phyloP scores from a whole-genome alignment of 306 rosid species.

The Dryas drummondii region DNA sequence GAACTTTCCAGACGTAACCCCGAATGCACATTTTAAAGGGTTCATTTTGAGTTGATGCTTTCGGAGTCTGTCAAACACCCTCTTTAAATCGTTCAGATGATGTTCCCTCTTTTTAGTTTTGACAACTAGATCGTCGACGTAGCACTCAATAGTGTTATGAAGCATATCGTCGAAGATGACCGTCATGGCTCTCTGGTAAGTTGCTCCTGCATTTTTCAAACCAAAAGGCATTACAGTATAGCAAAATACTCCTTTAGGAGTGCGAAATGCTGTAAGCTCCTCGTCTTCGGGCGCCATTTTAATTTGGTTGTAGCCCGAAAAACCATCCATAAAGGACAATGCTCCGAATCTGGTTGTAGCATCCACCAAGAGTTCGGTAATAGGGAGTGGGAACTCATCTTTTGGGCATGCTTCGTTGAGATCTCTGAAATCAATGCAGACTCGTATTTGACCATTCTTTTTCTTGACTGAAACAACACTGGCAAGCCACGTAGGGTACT shows the following conservation, averaged over 20 bases:
- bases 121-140: neutral
- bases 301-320: too few species aligned
- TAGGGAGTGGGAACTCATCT: too few species aligned
- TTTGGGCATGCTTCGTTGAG: too few species aligned
- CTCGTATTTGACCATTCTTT: too few species aligned
- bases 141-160: neutral
- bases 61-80: neutral
- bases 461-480: too few species aligned
- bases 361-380: too few species aligned
- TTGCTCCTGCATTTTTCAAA: neutral
- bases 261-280: neutral
- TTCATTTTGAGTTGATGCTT: neutral
- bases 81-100: neutral
- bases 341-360: too few species aligned
- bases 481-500: too few species aligned
- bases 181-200: neutral
- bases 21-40: neutral
- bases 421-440: too few species aligned
- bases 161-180: neutral
- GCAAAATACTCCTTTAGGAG: neutral
- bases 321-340: too few species aligned
- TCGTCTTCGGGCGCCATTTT: too few species aligned
- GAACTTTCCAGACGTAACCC: neutral
- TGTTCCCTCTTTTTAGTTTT: neutral
- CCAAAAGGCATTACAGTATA: neutral